Conservation (phyloP, 371 early-diverging fungal genomes). For the Blyttiomyces sp. region DNA sequence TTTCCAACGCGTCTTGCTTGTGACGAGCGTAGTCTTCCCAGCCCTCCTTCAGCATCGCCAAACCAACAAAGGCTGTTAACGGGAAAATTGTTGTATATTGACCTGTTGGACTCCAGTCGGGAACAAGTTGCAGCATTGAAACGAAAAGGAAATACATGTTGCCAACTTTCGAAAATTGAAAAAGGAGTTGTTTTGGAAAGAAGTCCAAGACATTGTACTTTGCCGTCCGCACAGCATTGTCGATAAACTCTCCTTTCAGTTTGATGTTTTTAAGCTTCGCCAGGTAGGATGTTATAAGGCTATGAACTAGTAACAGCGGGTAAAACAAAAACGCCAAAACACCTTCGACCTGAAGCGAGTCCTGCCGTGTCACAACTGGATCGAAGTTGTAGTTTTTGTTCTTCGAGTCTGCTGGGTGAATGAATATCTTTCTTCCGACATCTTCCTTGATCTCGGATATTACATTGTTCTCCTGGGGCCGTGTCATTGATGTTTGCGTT, state of each 20-base stretch:
- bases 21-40: conserved; percentile 24
- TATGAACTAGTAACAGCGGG: too few species aligned
- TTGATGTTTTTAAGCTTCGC: background rate
- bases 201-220: conserved; percentile 84
- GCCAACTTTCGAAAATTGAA: conserved; percentile 87
- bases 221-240: conserved; percentile 74
- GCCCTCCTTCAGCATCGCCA: conserved; percentile 33
- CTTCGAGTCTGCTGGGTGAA: too few species aligned
- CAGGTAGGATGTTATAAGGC: too few species aligned
- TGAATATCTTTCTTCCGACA: too few species aligned
- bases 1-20: conserved; percentile 32
- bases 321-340: too few species aligned
- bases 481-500: too few species aligned
- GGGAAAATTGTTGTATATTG: conserved; percentile 28
- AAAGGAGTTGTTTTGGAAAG: conserved; percentile 87
- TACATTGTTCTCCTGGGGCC: too few species aligned
- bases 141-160: conserved; percentile 88
- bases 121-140: conserved; percentile 68
- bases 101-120: conserved; percentile 24
- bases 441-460: too few species aligned
- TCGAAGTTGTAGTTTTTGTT: too few species aligned
- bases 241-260: conserved; percentile 13
- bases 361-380: too few species aligned
- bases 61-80: conserved; percentile 18
- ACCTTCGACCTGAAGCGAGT: too few species aligned